Percentiles rank a stretch among this genome's conserved stretches.
phyloP scores from a whole-genome alignment of 768 basidiomycete genomes.

The Xerocomellus intermedius region DNA sequence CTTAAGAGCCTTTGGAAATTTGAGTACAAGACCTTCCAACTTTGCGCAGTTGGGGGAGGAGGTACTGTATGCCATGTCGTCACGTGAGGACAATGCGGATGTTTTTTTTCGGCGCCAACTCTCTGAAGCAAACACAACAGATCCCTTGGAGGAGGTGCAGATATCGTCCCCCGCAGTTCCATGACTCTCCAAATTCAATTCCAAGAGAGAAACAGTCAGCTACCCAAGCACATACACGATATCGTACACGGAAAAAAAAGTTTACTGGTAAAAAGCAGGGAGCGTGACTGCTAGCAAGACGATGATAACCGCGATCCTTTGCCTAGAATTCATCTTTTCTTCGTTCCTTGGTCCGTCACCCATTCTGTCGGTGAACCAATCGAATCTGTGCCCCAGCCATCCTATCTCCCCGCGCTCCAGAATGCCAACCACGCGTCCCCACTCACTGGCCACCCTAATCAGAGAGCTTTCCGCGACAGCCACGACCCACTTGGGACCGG shows the following conservation, averaged over 20 bases:
- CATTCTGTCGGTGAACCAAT: slow-evolving; percentile 50
- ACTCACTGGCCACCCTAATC: slow-evolving; percentile 51
- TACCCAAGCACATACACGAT: not conserved
- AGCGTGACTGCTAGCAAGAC: slow-evolving; percentile 6
- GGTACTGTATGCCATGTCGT: not conserved
- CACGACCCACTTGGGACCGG: slow-evolving; percentile 36
- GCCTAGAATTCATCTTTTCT: slow-evolving; percentile 41
- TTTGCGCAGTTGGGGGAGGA: no score
- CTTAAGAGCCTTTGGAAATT: not conserved
- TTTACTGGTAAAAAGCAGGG: not conserved
- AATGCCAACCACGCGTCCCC: slow-evolving; percentile 45
- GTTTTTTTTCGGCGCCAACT: no score
- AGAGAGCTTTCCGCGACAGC: slow-evolving; percentile 51
- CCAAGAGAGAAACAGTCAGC: no score
- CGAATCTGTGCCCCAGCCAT: slow-evolving; percentile 45
- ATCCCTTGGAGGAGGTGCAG: no score
- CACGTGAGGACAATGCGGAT: not conserved
- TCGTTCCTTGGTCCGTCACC: slow-evolving; percentile 43
- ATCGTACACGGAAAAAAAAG: not conserved
- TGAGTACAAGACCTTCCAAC: no score
- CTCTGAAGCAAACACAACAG: no score
- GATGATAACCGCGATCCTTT: slow-evolving; percentile 30
- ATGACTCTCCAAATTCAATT: not conserved
- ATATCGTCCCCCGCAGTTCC: no score
- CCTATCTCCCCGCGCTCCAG: slow-evolving; percentile 42